Percentiles rank a stretch among this genome's conserved stretches.
These are phyloP conservation scores for Blepharisma japonicum DNA, from an alignment of 73 alveolate genomes.

Conservation along the genomic window DNA sequence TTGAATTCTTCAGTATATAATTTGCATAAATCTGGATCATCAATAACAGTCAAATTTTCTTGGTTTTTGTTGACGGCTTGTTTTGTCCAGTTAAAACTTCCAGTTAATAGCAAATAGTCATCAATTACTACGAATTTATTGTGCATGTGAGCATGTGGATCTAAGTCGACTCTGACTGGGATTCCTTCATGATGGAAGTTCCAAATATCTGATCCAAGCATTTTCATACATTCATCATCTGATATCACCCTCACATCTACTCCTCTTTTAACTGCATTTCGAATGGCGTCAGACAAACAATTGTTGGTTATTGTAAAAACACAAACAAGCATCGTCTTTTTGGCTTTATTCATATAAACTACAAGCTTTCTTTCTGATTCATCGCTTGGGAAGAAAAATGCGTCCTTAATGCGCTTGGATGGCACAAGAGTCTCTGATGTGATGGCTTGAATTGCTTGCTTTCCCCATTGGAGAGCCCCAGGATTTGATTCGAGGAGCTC, in stretches of 20 bases:
- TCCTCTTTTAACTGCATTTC: constrained; percentile 75
- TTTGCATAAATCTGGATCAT: constrained; percentile 29
- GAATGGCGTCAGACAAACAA: constrained; percentile 73
- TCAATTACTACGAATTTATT: constrained; percentile 89
- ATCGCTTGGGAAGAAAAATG: constrained; percentile 68
- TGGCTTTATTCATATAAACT: constrained; percentile 51
- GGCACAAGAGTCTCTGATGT: constrained; percentile 45
- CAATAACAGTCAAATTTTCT: constrained; percentile 56
- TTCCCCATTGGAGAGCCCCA: constrained; percentile 2
- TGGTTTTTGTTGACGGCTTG: constrained; percentile 60
- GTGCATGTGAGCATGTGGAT: constrained; percentile 90
- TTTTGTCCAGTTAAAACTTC: constrained; percentile 89
- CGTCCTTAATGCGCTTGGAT: constrained; percentile 45
- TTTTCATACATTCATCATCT: constrained; percentile 88
- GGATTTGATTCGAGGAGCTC: constrained; percentile 2
- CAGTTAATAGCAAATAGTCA: constrained; percentile 82
- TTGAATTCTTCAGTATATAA: neutral
- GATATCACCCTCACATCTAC: constrained; percentile 76
- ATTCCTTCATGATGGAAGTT: constrained; percentile 74
- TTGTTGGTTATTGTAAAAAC: constrained; percentile 87
- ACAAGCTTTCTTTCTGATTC: constrained; percentile 39
- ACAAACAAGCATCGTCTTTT: constrained; percentile 71
- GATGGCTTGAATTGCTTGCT: constrained; percentile 16
- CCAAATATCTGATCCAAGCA: constrained; percentile 75
- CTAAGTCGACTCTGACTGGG: constrained; percentile 81